Evolutionary conservation across 106 monocot species (phyloP), one percentile per base, ranked within the genome.

Genomic region (Phalaenopsis aphrodite): DNA sequence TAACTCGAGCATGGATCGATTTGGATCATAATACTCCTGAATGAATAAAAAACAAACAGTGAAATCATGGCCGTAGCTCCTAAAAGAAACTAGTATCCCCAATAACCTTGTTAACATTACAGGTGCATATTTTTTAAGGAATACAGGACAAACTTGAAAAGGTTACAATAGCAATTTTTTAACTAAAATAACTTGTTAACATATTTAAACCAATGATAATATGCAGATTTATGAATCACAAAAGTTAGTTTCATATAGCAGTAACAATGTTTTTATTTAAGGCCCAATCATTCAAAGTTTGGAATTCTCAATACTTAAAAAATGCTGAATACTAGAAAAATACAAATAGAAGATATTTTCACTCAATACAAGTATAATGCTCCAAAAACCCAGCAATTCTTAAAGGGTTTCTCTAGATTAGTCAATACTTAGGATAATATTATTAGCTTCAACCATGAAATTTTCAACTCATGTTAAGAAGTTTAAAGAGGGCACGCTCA

Each of bases 21-120:
- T 91, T 16, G 93, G 95, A 86, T 99, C 90, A 81, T 99, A 95
- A 80, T 99, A 99, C 82, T 99, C 99, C 99, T 99, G 85, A 72
- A 83, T 78, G 56, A 79, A 67, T 41, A 69, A 52, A 52, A 52
- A 52, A 52, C 2, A 12, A 52, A 52, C 52, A 52, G 14, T 48
- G 11, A 48, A 52, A 10, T 52, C 52, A 10, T 12, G 52, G 43
- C 6, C 6, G 3, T 45, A 57, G 14, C 4, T 16, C 19, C 19
- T 2, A 57, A 21, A 65, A 65, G 8, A 65, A 65, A 24, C 64
- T 8, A 65, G 5, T 65, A 65, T 65, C n/a, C 24, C 64, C 6
- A 65, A 65, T 65, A 23, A 23, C 24, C 24, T 65, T 5, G 14
- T 65, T 65, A 24, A 23, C 64, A 65, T 64, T 65, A 23, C 23